Conservation (phyloP, 208 protist species). For the Herpetomonas samuelpessoai region DNA sequence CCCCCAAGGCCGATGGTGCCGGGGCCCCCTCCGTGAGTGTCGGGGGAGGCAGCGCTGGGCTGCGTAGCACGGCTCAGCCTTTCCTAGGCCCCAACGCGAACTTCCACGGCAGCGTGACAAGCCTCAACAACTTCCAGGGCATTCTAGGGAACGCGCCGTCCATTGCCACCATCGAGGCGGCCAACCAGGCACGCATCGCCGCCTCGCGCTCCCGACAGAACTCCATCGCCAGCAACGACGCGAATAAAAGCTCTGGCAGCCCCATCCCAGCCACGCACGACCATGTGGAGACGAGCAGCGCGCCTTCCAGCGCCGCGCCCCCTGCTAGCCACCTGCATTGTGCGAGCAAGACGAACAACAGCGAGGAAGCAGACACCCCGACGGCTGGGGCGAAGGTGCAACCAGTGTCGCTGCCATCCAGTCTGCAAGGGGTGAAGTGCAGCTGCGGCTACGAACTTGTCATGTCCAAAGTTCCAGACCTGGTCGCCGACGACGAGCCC, state of each 20-base stretch:
- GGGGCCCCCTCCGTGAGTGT: neutral
- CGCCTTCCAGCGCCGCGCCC: neutral
- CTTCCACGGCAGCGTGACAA: neutral
- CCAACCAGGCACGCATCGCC: conserved; percentile 27
- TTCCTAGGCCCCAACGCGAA: neutral
- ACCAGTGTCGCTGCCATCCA: conserved; percentile 22
- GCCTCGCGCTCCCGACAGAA: conserved; percentile 18
- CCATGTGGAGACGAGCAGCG: conserved; percentile 10
- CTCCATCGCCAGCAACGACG: conserved; percentile 3
- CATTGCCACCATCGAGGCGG: conserved; percentile 24
- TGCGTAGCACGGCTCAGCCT: neutral
- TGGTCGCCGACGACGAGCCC: neutral
- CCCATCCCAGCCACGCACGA: neutral
- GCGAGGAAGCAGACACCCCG: neutral
- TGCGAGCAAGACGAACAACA: neutral
- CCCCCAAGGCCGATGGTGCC: neutral
- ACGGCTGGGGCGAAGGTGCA: neutral
- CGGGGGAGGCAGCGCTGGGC: neutral
- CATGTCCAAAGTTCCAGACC: conserved; percentile 24
- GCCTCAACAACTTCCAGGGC: conserved; percentile 14
- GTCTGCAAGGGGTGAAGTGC: conserved; percentile 30
- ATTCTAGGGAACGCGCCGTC: conserved; percentile 14
- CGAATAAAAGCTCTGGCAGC: neutral
- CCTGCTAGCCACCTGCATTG: neutral
- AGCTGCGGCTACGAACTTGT: conserved; percentile 36